These are phyloP conservation scores for Aurinia saxatilis DNA, from an alignment of 345 rosid genomes.

Conservation along the genomic window DNA sequence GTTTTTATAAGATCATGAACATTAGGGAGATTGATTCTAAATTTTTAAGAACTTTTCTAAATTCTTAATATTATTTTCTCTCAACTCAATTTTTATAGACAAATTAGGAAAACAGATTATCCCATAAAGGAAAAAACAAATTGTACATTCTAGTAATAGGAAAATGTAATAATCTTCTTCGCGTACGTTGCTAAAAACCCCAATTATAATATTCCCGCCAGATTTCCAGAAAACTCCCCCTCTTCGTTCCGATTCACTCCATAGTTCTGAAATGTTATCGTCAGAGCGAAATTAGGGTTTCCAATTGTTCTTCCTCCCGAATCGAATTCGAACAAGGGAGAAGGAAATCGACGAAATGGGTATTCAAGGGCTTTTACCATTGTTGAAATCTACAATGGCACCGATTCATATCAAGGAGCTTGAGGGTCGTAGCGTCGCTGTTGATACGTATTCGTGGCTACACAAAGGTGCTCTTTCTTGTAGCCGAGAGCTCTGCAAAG, in stretches of 20 bases:
- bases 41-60: too few species aligned
- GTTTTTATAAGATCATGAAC: too few species aligned
- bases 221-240: neutral
- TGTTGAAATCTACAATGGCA: conserved; percentile 73
- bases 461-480: conserved; percentile 37
- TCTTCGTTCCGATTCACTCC: neutral
- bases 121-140: too few species aligned
- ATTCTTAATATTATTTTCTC: too few species aligned
- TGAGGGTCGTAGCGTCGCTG: conserved; percentile 70
- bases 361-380: conserved; percentile 76
- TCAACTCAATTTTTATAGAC: too few species aligned
- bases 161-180: too few species aligned
- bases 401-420: conserved; percentile 70
- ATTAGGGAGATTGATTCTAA: too few species aligned
- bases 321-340: neutral
- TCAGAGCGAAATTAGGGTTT: conserved; percentile 20
- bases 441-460: conserved; percentile 95
- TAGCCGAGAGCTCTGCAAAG: conserved; percentile 34
- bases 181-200: conserved; percentile 1
- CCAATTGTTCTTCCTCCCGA: neutral
- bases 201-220: conserved; percentile 25
- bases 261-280: neutral
- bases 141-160: too few species aligned
- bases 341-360: conserved; percentile 28
- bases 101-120: too few species aligned